Conservation (phyloP, 495 filamentous ascomycete species). For the Copromyces sp. region DNA sequence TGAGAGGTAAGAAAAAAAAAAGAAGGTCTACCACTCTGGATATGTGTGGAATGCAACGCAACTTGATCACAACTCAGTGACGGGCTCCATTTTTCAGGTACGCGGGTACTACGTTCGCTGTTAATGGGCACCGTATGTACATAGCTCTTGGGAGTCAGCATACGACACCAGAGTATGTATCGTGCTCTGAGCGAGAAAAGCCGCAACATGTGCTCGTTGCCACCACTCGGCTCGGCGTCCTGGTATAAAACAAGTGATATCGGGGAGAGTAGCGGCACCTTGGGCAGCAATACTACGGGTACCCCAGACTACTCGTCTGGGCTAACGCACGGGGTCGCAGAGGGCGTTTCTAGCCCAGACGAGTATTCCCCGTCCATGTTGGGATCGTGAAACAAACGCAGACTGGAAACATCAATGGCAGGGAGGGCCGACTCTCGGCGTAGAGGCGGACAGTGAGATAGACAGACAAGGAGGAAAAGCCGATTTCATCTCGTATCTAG, state of each 20-base stretch:
- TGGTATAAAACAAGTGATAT: neutral
- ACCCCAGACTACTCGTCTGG: too few species aligned
- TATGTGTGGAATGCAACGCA: neutral
- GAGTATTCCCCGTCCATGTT: too few species aligned
- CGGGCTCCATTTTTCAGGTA: neutral
- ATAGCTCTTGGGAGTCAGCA: neutral
- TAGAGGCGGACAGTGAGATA: neutral
- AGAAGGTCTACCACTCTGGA: neutral
- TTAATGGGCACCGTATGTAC: neutral
- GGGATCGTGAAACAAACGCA: neutral
- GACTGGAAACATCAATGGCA: constrained; percentile 1
- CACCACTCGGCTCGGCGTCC: constrained; percentile 2
- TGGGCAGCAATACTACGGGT: constrained; percentile 42
- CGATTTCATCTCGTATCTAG: neutral
- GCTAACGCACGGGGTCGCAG: too few species aligned
- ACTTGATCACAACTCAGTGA: neutral
- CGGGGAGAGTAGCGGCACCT: constrained; percentile 15
- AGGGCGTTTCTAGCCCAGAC: too few species aligned
- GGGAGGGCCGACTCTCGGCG: constrained; percentile 3
- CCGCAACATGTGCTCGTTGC: constrained; percentile 6
- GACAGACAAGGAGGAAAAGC: neutral
- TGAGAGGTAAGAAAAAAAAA: neutral
- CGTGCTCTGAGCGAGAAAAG: neutral
- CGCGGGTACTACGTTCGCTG: neutral
- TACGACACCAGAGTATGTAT: neutral